Percentiles rank a stretch among this genome's conserved stretches.
These are phyloP conservation scores for Fusarium acutatum DNA, from an alignment of 2,329 filamentous ascomycete species.

Conservation along the genomic window DNA sequence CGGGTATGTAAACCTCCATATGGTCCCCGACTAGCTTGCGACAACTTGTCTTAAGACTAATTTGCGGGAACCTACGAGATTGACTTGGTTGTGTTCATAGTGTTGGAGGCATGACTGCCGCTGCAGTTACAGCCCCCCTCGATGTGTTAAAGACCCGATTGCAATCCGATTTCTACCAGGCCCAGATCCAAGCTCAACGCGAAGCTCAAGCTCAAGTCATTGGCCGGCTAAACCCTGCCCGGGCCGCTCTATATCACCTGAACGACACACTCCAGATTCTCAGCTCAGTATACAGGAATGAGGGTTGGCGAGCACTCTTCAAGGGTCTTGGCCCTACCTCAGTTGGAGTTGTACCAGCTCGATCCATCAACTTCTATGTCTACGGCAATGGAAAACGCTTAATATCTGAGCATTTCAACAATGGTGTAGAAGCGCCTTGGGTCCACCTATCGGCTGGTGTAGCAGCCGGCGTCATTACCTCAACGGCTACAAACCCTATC, in stretches of 20 bases:
- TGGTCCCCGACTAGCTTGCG: background rate
- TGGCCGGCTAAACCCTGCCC: conserved; percentile 65
- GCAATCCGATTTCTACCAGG: conserved; percentile 94
- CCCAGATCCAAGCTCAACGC: conserved; percentile 76
- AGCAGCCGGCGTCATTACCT: conserved; percentile 82
- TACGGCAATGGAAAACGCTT: conserved; percentile 92
- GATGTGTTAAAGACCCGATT: conserved; percentile 94
- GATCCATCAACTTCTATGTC: conserved; percentile 92
- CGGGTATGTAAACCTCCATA: conserved; percentile 66
- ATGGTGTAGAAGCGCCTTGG: conserved; percentile 73
- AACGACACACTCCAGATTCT: conserved; percentile 88
- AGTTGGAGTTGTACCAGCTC: conserved; percentile 86
- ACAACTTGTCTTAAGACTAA: background rate
- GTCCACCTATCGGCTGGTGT: conserved; percentile 82
- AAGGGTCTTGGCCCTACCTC: conserved; percentile 93
- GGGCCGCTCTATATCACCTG: conserved; percentile 77
- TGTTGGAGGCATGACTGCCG: conserved; percentile 87
- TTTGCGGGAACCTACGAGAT: background rate
- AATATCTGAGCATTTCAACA: conserved; percentile 77
- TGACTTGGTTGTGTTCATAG: conserved; percentile 54
- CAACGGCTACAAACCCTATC: conserved; percentile 93
- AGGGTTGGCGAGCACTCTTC: conserved; percentile 89
- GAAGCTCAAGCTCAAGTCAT: conserved; percentile 63
- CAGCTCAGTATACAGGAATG: conserved; percentile 77
- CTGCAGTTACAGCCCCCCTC: conserved; percentile 91